Evolutionary conservation across 202 grass and related monocot species (phyloP).

Genomic region (Schoenoplectus triqueter): DNA sequence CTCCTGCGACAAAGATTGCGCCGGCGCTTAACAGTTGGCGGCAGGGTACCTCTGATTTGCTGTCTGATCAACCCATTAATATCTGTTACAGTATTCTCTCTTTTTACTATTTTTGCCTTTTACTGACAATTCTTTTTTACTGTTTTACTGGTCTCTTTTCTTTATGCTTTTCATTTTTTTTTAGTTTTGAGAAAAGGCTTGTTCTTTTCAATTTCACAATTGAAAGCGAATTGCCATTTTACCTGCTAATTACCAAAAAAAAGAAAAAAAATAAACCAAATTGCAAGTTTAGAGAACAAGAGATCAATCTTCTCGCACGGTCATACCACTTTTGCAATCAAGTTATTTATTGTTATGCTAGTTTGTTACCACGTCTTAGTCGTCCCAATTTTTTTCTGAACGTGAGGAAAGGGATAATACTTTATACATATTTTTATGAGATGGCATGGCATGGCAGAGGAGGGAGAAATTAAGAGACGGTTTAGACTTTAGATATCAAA

Average conservation of each 20-base stretch:
- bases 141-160: background rate
- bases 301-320: background rate
- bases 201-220: no score
- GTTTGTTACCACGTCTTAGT: no score
- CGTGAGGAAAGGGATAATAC: no score
- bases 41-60: background rate
- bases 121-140: background rate
- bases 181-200: background rate
- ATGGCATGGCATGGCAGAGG: background rate
- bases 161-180: background rate
- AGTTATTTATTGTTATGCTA: background rate
- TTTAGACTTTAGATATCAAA: background rate
- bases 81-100: background rate
- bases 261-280: background rate
- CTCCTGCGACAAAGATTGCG: constrained; percentile 26
- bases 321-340: background rate
- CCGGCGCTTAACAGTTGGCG: background rate
- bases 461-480: background rate
- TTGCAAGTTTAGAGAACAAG: background rate
- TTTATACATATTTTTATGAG: background rate
- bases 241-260: background rate
- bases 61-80: constrained; percentile 3
- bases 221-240: background rate
- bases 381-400: no score
- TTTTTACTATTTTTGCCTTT: background rate